Evolutionary conservation across 2,329 filamentous ascomycete species (phyloP).

Genomic region (Talaromyces sp.): DNA sequence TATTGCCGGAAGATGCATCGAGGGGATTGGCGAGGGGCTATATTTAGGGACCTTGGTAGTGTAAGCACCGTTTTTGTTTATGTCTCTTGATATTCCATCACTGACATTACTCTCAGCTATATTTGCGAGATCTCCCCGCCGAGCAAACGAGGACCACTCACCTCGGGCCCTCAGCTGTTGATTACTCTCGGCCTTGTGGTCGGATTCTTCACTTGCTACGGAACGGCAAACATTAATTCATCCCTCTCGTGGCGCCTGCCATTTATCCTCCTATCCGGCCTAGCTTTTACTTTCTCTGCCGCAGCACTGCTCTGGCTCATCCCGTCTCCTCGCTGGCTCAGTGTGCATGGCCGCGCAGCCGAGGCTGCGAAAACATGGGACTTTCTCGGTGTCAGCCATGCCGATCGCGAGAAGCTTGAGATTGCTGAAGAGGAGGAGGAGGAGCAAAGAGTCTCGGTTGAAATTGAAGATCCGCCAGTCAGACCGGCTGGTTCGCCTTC

Average conservation of each 20-base stretch:
- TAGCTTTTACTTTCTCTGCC: conserved; percentile 37
- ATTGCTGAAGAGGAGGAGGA: conserved; percentile 19
- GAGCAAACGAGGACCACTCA: conserved; percentile 46
- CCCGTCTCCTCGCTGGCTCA: conserved; percentile 57
- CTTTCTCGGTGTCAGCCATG: conserved; percentile 40
- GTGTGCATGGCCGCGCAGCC: conserved; percentile 41
- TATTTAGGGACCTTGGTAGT: conserved; percentile 55
- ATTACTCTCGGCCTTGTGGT: conserved; percentile 47
- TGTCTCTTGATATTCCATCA: not conserved
- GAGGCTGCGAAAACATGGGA: conserved; percentile 44
- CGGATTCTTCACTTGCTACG: conserved; percentile 61
- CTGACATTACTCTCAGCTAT: conserved; percentile 21
- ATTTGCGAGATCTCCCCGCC: conserved; percentile 59
- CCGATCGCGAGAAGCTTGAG: conserved; percentile 48
- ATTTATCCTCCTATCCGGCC: conserved; percentile 45
- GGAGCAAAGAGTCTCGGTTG: not conserved
- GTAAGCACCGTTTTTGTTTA: conserved; percentile 15
- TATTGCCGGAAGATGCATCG: conserved; percentile 51
- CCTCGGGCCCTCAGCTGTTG: conserved; percentile 51
- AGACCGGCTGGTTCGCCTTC: not conserved
- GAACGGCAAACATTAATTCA: conserved; percentile 43
- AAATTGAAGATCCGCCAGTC: not conserved
- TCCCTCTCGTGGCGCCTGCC: conserved; percentile 55
- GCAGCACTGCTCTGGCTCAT: conserved; percentile 41
- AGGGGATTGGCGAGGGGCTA: conserved; percentile 57